These are phyloP conservation scores for Syzygium aqueum DNA, from an alignment of 345 rosid species.

Conservation along the genomic window DNA sequence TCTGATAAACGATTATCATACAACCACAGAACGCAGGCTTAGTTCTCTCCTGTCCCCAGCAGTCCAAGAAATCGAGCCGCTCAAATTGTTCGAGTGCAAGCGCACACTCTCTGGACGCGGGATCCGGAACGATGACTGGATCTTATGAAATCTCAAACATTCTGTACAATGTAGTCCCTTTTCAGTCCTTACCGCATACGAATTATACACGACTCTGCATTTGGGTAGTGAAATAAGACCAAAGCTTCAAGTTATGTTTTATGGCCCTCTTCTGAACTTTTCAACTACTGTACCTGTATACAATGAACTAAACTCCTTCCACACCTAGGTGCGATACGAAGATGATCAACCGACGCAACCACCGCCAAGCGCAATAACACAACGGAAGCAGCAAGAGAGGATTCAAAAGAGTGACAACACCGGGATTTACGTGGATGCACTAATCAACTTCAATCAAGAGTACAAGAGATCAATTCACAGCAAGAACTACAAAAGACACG, in stretches of 20 bases:
- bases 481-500: not conserved
- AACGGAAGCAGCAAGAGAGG: not conserved
- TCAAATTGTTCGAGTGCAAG: constrained; percentile 33
- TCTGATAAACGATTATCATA: constrained; percentile 40
- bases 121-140: not conserved
- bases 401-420: not conserved
- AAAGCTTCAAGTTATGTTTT: not conserved
- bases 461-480: not conserved
- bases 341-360: not conserved
- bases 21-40: constrained; percentile 23
- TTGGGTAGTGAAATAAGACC: not conserved
- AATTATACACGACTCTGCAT: not conserved
- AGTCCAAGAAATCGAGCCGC: constrained; percentile 49
- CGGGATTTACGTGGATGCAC: not conserved
- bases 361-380: not conserved
- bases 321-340: not conserved
- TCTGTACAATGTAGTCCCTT: not conserved
- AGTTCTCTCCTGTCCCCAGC: constrained; percentile 28
- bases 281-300: not conserved
- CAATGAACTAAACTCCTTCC: not conserved
- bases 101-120: constrained; percentile 9
- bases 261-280: not conserved
- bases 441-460: not conserved
- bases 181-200: not conserved
- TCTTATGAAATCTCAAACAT: not conserved